Conservation (phyloP, 1,284 basidiomycete species). For the Wallemia ichthyophaga region DNA sequence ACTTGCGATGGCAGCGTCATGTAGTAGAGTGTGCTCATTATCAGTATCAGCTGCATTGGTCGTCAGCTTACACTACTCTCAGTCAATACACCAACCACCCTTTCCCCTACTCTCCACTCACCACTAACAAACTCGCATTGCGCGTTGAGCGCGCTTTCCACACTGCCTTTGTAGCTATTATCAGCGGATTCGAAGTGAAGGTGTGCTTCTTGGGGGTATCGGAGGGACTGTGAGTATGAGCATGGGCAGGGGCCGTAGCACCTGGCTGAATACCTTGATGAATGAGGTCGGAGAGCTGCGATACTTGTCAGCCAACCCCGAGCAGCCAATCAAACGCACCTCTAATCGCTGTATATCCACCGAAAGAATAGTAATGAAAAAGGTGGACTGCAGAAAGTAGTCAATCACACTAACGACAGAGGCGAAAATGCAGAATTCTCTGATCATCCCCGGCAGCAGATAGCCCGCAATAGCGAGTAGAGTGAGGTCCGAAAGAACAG, state of each 20-base stretch:
- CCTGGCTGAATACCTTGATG: conserved; percentile 28
- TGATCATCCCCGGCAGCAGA: conserved; percentile 47
- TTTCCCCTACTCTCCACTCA: too few relatives aligned
- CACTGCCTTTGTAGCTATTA: not conserved
- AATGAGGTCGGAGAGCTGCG: conserved; percentile 41
- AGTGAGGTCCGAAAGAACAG: conserved; percentile 58
- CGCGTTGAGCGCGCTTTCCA: conserved; percentile 5
- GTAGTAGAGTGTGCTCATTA: conserved; percentile 37
- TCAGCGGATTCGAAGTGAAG: conserved; percentile 15
- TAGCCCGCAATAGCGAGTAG: conserved; percentile 50
- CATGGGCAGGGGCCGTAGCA: conserved; percentile 17
- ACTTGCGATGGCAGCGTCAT: too few relatives aligned
- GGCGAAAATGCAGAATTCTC: conserved; percentile 78
- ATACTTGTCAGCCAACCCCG: conserved; percentile 1
- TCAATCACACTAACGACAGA: conserved; percentile 80
- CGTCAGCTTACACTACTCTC: too few relatives aligned
- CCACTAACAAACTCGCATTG: conserved; percentile 7
- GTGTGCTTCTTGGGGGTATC: conserved; percentile 12
- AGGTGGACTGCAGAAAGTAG: conserved; percentile 78
- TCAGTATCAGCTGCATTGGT: conserved; percentile 47
- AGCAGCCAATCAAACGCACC: conserved; percentile 15
- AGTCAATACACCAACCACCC: too few relatives aligned
- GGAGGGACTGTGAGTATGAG: too few relatives aligned
- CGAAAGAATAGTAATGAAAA: conserved; percentile 62
- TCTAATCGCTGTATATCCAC: conserved; percentile 74